phyloP scores from a whole-genome alignment of 805 yeast genomes.

The Blastobotrys americana region DNA sequence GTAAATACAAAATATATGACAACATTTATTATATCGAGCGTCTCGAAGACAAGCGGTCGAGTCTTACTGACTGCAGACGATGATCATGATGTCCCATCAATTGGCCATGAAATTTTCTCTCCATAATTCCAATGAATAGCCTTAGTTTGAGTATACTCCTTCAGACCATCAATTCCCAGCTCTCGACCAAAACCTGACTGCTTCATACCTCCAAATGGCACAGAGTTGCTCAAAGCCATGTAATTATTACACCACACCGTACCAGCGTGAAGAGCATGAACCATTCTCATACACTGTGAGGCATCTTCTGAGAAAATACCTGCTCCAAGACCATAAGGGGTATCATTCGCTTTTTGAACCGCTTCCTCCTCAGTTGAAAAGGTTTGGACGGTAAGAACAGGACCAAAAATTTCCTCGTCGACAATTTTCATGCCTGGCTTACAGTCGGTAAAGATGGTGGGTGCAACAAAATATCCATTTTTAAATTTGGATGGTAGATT shows the following conservation, averaged over 20 bases:
- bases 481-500: constrained; percentile 34
- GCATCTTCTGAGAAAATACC: constrained; percentile 66
- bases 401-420: constrained; percentile 81
- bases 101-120: constrained; percentile 7
- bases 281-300: constrained; percentile 53
- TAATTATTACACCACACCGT: constrained; percentile 62
- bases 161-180: constrained; percentile 63
- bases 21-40: neutral
- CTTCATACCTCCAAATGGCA: constrained; percentile 78
- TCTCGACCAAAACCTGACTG: constrained; percentile 76
- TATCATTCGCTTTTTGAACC: constrained; percentile 55
- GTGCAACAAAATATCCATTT: constrained; percentile 60
- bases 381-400: constrained; percentile 62
- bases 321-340: constrained; percentile 73
- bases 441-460: constrained; percentile 69
- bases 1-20: neutral
- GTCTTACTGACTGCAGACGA: too few relatives aligned
- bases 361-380: constrained; percentile 64
- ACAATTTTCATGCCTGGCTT: constrained; percentile 56
- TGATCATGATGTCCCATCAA: constrained; percentile 4
- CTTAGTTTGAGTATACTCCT: constrained; percentile 63
- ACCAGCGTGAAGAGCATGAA: constrained; percentile 55
- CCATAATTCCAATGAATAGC: constrained; percentile 65
- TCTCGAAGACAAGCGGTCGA: too few relatives aligned
- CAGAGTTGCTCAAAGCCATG: constrained; percentile 52